These are phyloP conservation scores for Venturia asperata DNA, from an alignment of 2,329 filamentous ascomycete genomes.

Conservation along the genomic window DNA sequence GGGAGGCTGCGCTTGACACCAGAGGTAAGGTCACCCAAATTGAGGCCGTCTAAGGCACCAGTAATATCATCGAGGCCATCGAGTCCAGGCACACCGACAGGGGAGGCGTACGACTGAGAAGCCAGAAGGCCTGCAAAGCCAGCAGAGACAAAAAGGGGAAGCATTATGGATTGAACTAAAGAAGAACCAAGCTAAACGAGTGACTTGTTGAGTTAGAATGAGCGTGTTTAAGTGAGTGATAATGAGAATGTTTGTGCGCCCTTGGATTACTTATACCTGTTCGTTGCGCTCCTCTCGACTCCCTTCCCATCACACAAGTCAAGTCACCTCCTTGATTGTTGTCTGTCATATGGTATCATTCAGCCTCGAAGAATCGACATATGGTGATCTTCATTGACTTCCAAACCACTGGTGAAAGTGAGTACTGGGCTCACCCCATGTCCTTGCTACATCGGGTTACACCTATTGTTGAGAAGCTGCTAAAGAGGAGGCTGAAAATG, in stretches of 20 bases:
- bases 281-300: too few relatives aligned
- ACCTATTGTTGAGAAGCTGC: not conserved
- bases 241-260: conserved; percentile 7
- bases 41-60: conserved; percentile 1
- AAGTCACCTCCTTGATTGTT: not conserved
- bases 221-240: not conserved
- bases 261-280: not conserved
- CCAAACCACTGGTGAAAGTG: not conserved
- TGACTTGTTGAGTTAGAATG: conserved; percentile 2
- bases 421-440: not conserved
- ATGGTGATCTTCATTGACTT: not conserved
- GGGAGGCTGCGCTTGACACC: not conserved
- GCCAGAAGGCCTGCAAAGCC: conserved; percentile 8
- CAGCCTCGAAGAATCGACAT: conserved; percentile 3
- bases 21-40: not conserved
- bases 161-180: conserved; percentile 6
- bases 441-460: not conserved
- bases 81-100: not conserved
- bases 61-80: not conserved
- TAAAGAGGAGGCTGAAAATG: not conserved
- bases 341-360: not conserved
- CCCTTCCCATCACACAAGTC: not conserved
- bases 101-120: not conserved
- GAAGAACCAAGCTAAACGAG: not conserved
- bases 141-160: conserved; percentile 9